Evolutionary conservation across 1,139 yeast genomes (phyloP).

Genomic region (Hansenula lynferdii): DNA sequence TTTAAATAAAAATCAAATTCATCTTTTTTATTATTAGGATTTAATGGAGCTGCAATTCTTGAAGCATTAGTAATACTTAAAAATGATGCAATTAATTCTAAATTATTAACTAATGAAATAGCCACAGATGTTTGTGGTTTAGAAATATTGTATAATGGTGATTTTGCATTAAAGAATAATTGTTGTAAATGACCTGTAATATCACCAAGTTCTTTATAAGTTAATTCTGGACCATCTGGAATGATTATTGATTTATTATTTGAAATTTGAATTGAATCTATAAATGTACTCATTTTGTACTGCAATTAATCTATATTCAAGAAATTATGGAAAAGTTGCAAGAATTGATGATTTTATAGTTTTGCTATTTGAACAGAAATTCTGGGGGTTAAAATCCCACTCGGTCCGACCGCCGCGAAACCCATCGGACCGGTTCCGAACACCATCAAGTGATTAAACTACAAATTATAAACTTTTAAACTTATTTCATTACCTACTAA

Average conservation of each 20-base stretch:
- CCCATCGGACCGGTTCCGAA: background rate
- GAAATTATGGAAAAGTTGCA: too few relatives aligned
- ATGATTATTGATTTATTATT: constrained; percentile 33
- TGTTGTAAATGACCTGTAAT: constrained; percentile 39
- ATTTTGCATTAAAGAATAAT: constrained; percentile 30
- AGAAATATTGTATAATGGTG: constrained; percentile 31
- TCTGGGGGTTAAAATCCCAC: background rate
- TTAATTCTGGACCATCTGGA: constrained; percentile 32
- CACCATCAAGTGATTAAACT: too few relatives aligned
- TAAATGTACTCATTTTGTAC: constrained; percentile 13
- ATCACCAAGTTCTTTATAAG: constrained; percentile 33
- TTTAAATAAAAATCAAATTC: constrained; percentile 61
- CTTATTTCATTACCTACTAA: background rate
- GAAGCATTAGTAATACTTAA: constrained; percentile 50
- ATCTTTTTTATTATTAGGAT: constrained; percentile 50
- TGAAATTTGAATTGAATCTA: constrained; percentile 23
- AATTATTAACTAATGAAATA: constrained; percentile 52
- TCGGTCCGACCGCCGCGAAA: background rate
- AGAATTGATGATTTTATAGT: background rate
- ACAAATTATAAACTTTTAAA: background rate
- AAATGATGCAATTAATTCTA: constrained; percentile 52
- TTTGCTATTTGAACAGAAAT: background rate
- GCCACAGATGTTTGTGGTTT: constrained; percentile 44
- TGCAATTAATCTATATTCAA: too few relatives aligned
- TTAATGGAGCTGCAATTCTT: constrained; percentile 60